These are phyloP conservation scores for Pezicula carpinea DNA, from an alignment of 2,329 filamentous ascomycete species.

Conservation along the genomic window DNA sequence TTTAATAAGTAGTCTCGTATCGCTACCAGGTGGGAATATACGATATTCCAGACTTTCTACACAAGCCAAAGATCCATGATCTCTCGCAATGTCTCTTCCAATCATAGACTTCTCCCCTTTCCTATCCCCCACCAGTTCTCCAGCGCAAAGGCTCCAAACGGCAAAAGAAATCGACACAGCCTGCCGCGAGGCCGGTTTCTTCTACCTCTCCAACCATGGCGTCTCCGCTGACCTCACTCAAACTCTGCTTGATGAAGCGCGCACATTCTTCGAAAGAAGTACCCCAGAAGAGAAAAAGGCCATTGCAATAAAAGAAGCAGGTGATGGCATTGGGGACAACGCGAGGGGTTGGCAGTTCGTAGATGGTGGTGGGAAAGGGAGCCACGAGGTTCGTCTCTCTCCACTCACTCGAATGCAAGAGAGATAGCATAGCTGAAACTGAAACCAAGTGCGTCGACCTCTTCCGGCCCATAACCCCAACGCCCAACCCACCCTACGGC, in stretches of 20 bases:
- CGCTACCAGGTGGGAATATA: too few relatives aligned
- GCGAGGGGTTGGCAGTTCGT: conserved; percentile 8
- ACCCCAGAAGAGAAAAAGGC: conserved; percentile 7
- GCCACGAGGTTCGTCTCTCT: conserved; percentile 6
- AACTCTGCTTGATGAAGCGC: not conserved
- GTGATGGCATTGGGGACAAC: conserved; percentile 8
- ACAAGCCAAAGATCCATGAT: too few relatives aligned
- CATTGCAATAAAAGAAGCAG: conserved; percentile 2
- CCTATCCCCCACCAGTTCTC: conserved; percentile 2
- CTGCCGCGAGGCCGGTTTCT: conserved; percentile 11
- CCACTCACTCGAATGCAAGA: not conserved
- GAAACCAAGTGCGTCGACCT: conserved; percentile 10
- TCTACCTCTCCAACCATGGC: conserved; percentile 11
- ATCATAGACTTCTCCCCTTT: conserved; percentile 7
- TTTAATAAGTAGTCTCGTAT: too few relatives aligned
- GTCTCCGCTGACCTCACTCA: not conserved
- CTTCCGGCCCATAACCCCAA: conserved; percentile 7
- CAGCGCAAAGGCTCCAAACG: not conserved
- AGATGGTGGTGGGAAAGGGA: conserved; percentile 1
- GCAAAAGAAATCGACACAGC: conserved; percentile 8
- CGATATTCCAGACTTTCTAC: too few relatives aligned
- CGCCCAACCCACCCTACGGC: conserved; percentile 5
- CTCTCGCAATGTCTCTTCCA: not conserved
- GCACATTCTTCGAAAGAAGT: conserved; percentile 4
- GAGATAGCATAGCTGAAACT: not conserved